phyloP scores from a whole-genome alignment of 495 filamentous ascomycete genomes.

The Hyaloscypha hepaticicola region DNA sequence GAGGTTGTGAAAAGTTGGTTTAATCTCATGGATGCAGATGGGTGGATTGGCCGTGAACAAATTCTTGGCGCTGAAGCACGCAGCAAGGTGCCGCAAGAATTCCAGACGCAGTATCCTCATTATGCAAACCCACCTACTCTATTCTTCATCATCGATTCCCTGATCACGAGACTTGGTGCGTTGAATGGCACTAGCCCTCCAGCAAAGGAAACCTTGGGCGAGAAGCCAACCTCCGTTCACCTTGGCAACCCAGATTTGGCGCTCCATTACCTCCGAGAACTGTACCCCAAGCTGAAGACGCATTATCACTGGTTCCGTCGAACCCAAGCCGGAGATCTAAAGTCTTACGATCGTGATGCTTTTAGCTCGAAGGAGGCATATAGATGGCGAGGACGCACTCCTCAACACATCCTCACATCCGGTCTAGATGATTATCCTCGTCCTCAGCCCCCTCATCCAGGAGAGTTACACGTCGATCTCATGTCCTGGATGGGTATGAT shows the following conservation, averaged over 20 bases:
- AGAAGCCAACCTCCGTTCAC: constrained; percentile 41
- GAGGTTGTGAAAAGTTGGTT: constrained; percentile 96
- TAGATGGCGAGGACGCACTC: constrained; percentile 91
- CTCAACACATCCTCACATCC: constrained; percentile 83
- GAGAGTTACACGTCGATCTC: constrained; percentile 92
- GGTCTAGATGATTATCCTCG: constrained; percentile 96
- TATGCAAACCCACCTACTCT: constrained; percentile 98
- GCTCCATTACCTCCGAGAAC: constrained; percentile 67
- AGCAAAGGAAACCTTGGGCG: constrained; percentile 13
- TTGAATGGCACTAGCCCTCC: constrained; percentile 27
- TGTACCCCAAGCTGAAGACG: constrained; percentile 90
- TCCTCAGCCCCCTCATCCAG: constrained; percentile 93
- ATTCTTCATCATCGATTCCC: constrained; percentile 80
- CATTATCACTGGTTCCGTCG: constrained; percentile 94
- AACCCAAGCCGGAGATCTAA: constrained; percentile 89
- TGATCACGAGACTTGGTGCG: constrained; percentile 67
- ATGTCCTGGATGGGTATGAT: constrained; percentile 97
- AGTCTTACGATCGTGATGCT: constrained; percentile 82
- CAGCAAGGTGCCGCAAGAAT: constrained; percentile 93
- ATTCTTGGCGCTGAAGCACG: constrained; percentile 93
- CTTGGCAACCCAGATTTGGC: constrained; percentile 66
- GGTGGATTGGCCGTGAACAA: constrained; percentile 97
- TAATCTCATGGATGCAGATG: constrained; percentile 91
- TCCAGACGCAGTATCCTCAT: constrained; percentile 95
- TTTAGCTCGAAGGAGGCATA: constrained; percentile 88